phyloP scores from a whole-genome alignment of 768 basidiomycete genomes.

The Podaxis sp. region DNA sequence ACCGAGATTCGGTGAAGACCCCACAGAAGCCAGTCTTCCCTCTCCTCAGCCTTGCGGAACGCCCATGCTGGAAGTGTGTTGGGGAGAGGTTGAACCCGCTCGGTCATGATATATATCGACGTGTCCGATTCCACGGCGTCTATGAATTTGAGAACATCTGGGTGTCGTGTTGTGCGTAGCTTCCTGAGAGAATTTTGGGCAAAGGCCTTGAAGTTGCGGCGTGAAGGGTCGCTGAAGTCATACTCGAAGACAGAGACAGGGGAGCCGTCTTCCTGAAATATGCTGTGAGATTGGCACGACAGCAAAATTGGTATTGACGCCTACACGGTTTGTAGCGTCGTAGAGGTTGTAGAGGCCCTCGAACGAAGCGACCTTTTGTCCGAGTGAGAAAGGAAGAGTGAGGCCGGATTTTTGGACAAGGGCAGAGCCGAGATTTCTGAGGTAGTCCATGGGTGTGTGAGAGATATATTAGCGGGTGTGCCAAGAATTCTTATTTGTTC shows the following conservation, averaged over 20 bases:
- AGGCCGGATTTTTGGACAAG: conserved; percentile 94
- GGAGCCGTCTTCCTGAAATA: conserved; percentile 71
- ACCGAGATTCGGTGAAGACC: conserved; percentile 90
- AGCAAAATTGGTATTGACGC: conserved; percentile 9
- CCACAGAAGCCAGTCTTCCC: conserved; percentile 92
- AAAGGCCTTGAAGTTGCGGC: conserved; percentile 62
- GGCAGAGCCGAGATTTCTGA: conserved; percentile 77
- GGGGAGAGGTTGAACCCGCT: conserved; percentile 80
- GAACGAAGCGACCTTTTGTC: conserved; percentile 63
- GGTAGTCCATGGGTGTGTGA: conserved; percentile 63
- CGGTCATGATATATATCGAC: conserved; percentile 90
- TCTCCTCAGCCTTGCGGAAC: conserved; percentile 57
- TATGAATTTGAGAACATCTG: conserved; percentile 94
- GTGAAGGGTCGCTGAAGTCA: conserved; percentile 62
- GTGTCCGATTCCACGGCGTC: conserved; percentile 90
- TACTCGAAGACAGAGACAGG: conserved; percentile 92
- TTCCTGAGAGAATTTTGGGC: conserved; percentile 91
- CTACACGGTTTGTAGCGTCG: conserved; percentile 85
- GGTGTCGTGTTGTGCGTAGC: conserved; percentile 88
- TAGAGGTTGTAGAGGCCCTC: conserved; percentile 83
- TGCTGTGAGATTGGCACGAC: conserved; percentile 17
- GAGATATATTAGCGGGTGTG: neutral
- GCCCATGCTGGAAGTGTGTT: conserved; percentile 60
- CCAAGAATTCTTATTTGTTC: neutral
- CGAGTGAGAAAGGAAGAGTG: conserved; percentile 84